Evolutionary conservation across 2,329 filamentous ascomycete species (phyloP), one percentile per base, ranked within the genome.

Genomic region (Aureobasidium melanogenum): DNA sequence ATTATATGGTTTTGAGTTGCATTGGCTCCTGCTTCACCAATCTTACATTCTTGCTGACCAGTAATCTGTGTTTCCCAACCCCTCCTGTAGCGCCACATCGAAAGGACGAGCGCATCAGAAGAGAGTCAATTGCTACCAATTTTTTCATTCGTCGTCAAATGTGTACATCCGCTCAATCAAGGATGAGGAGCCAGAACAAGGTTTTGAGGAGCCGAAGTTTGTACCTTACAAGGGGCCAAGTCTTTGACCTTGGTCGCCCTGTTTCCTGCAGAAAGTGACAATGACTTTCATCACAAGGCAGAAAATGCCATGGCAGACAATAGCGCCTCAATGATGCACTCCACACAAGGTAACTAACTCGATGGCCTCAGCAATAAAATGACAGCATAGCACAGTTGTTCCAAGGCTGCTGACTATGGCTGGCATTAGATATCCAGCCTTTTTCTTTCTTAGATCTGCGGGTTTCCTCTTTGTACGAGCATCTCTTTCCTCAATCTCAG

Each of bases 191-290:
- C 22, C 9, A 47, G 38, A 46, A 46, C 43, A 59, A 59, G 56
- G 56, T 59, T 56, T 50, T 9, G 44, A 59, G 56, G 56, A 50
- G 56, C 56, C 56, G 44, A 50, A 59, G 22, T 50, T 22, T 59
- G 56, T 48, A 50, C 34, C 14, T 48, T 48, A 15, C 5, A 8
- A 30, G n/a, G n/a, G 41, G 44, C 41, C 55, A 58, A 58, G 32
- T 28, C 52, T 43, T 43, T 26, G 15, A 36, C 19, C 41, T 26
- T 47, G 28, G 30, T 46, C 30, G 54, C 54, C 54, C 32, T 47
- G 30, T 54, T 30, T 17, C 51, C 22, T 41, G 24, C 38, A 56
- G 17, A 30, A 30, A 43, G 4, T 15, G 26, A 30, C 32, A 26
- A 38, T 47, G 26, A n/a, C 22, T 50, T 39, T 22, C 34, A 39